Evolutionary conservation across 1,284 basidiomycete species (phyloP).

Genomic region (Ganoderma sinense): DNA sequence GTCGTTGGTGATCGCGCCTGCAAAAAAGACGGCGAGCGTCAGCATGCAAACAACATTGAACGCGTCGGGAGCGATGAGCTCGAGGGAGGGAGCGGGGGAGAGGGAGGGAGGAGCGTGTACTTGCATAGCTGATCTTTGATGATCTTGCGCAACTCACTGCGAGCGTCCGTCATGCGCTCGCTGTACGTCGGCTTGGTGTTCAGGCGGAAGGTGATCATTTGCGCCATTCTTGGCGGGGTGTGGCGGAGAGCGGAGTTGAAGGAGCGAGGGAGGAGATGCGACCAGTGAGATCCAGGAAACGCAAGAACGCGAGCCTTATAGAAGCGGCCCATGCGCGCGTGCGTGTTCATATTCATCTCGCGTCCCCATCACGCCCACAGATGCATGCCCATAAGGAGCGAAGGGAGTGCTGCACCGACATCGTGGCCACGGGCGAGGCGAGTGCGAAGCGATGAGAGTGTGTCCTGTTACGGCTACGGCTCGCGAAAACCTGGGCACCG

Average conservation of each 20-base stretch:
- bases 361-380: conserved; percentile 4
- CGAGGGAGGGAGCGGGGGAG: neutral
- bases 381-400: conserved; percentile 8
- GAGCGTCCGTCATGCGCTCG: conserved; percentile 43
- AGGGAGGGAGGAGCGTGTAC: conserved; percentile 14
- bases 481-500: conserved; percentile 20
- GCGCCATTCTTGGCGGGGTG: conserved; percentile 24
- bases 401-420: conserved; percentile 19
- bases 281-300: conserved; percentile 22
- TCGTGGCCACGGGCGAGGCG: conserved; percentile 29
- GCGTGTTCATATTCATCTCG: conserved; percentile 5
- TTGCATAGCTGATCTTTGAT: conserved; percentile 40
- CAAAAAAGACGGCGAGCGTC: conserved; percentile 1
- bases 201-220: conserved; percentile 31
- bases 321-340: conserved; percentile 17
- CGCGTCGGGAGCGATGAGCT: neutral
- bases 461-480: conserved; percentile 18
- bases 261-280: conserved; percentile 22
- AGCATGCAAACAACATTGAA: neutral
- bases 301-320: conserved; percentile 24
- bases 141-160: conserved; percentile 39
- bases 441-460: conserved; percentile 27
- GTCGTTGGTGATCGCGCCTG: conserved; percentile 40
- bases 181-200: conserved; percentile 40
- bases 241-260: conserved; percentile 28